Evolutionary conservation across 1,139 yeast genomes (phyloP), one percentile per base, ranked within the genome.

Genomic region (Debaryomyces sp.): DNA sequence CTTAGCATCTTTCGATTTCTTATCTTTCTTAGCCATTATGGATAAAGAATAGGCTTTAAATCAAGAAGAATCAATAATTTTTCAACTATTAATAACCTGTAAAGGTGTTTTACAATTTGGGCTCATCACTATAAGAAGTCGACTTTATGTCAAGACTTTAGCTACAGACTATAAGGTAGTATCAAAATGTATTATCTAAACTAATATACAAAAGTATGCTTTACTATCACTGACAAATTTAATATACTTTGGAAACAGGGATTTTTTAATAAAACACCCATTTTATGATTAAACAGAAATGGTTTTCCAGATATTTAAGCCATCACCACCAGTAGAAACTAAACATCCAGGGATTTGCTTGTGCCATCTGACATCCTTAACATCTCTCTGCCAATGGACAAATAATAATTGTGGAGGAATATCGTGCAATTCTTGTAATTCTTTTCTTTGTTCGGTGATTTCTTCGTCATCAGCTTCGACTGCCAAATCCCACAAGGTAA

Each of bases 331-430:
- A 4, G 99, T 94, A 58, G 96, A 86, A 13, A 91, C 90, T 65
- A 95, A 78, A 60, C 96, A 87, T 42, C 99, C 99, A 4, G 99
- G 99, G 54, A 95, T 89, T 72, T 95, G 99, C 63, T 77, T 83
- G 70, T 94, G 97, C 98, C 99, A 94, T 71, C 96, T 89, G 39
- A 92, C 97, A 67, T 94, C 99, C 75, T 94, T 94, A 47, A 94
- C 97, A 62, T 92, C 95, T 60, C 86, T 85, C 75, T 95, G 99
- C 98, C 98, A 94, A 67, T 94, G 99, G 44, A 94, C 96, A 74
- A 94, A 94, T 66, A 94, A 77, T 61, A 95, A 79, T 69, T 94
- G 99, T 23, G 98, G 95, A 30, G 99, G 99, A 56, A 94, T 89
- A 60, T 89, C 96, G 57, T 85, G 87, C 58, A 94, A 77, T 58